Evolutionary conservation across 1,284 basidiomycete species (phyloP).

Genomic region (Mycena sp.): DNA sequence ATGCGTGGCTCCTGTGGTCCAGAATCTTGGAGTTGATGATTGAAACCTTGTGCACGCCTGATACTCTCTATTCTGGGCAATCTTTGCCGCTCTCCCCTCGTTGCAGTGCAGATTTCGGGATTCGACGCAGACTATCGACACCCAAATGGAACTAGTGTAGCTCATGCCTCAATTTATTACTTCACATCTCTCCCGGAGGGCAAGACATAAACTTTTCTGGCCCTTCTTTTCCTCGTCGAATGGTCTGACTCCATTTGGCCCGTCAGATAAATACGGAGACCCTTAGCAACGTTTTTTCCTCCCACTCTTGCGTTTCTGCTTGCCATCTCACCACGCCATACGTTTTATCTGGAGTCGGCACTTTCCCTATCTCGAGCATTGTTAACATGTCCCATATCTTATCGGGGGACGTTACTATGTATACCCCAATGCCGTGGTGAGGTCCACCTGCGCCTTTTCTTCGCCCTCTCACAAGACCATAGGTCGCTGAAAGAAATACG

Average conservation of each 20-base stretch:
- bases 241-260: background rate
- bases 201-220: slow-evolving; percentile 1
- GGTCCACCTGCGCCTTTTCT: background rate
- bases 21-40: too few relatives aligned
- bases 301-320: background rate
- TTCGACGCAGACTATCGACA: background rate
- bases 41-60: too few relatives aligned
- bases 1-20: background rate
- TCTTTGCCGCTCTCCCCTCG: background rate
- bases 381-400: background rate
- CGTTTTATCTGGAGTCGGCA: too few relatives aligned
- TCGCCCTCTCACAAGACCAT: background rate
- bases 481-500: slow-evolving; percentile 65
- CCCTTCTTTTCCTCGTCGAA: slow-evolving; percentile 10
- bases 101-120: background rate
- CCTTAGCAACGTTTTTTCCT: background rate
- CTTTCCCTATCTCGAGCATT: too few relatives aligned
- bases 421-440: slow-evolving; percentile 58
- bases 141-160: background rate
- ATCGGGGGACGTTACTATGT: slow-evolving; percentile 49
- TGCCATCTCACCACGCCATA: too few relatives aligned
- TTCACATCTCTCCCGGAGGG: slow-evolving; percentile 4
- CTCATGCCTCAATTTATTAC: slow-evolving; percentile 4
- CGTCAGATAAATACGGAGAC: slow-evolving; percentile 1
- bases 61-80: background rate